phyloP scores from a whole-genome alignment of 1,284 basidiomycete species.

The Puccinia coronata region DNA sequence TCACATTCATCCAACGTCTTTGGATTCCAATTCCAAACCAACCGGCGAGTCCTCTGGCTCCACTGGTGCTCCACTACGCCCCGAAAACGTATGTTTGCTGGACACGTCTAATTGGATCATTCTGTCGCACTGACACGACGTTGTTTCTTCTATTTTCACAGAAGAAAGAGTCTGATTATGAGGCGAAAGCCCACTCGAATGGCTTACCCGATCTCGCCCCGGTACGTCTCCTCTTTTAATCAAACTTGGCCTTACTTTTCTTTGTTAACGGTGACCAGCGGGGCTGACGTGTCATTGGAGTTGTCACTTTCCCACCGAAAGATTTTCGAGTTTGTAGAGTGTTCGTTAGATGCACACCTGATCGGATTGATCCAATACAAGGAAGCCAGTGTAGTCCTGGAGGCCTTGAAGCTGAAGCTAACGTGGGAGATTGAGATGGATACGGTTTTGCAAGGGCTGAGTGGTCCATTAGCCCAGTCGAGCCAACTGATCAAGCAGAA shows the following conservation, averaged over 20 bases:
- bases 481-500: not conserved
- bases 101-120: not conserved
- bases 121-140: not conserved
- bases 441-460: conserved; percentile 4
- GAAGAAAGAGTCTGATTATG: not conserved
- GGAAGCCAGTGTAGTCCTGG: not conserved
- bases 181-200: not conserved
- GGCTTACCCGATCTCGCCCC: not conserved
- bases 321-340: conserved; percentile 26
- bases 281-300: not conserved
- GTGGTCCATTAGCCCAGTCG: not conserved
- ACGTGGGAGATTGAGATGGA: not conserved
- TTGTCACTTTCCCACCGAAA: not conserved
- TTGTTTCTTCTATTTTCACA: not conserved
- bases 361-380: conserved; percentile 33
- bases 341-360: conserved; percentile 32
- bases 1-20: not conserved
- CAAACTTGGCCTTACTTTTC: not conserved
- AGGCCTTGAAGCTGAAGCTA: not conserved
- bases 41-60: not conserved
- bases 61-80: not conserved
- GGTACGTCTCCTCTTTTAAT: not conserved
- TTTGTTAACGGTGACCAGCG: not conserved
- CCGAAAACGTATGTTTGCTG: not conserved
- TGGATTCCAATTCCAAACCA: not conserved